A percentile compares a stretch with the other conserved stretches of the same genome.
These are phyloP conservation scores for Scutellaria baicalensis DNA, from an alignment of 257 asterid genomes.

Conservation along the genomic window DNA sequence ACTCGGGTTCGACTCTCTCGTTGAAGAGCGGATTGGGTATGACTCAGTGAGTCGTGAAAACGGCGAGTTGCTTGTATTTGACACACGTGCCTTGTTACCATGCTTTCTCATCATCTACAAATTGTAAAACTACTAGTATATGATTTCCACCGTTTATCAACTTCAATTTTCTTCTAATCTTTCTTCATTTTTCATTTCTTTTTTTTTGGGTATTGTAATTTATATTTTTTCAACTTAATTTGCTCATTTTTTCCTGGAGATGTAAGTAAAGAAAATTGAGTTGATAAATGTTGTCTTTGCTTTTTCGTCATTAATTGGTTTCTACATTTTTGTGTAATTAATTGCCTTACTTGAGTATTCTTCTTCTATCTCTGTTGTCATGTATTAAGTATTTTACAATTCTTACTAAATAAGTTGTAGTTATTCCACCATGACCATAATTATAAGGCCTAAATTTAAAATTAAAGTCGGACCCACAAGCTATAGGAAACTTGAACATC, in stretches of 20 bases:
- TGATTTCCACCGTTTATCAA: constrained; percentile 9
- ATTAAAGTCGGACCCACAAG: not conserved
- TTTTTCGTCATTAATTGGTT: not conserved
- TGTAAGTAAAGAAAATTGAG: constrained; percentile 34
- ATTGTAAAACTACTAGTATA: constrained; percentile 41
- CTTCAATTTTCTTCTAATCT: constrained; percentile 1
- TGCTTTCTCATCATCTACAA: constrained; percentile 83
- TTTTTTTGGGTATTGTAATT: not conserved
- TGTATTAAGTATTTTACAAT: too few relatives aligned
- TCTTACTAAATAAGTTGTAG: too few relatives aligned
- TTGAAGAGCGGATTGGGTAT: constrained; percentile 38
- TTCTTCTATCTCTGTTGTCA: too few relatives aligned
- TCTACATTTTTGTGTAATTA: too few relatives aligned
- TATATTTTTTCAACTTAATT: constrained; percentile 6
- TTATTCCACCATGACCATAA: too few relatives aligned
- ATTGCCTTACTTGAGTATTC: too few relatives aligned
- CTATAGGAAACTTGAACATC: not conserved
- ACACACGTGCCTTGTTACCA: constrained; percentile 84
- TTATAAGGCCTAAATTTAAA: too few relatives aligned
- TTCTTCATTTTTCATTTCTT: not conserved
- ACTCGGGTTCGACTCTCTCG: constrained; percentile 32
- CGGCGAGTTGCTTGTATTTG: constrained; percentile 75
- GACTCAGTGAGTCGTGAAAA: constrained; percentile 68
- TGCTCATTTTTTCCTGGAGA: constrained; percentile 10
- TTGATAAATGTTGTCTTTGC: constrained; percentile 18